Evolutionary conservation across 2,329 filamentous ascomycete genomes (phyloP).

Genomic region (Phyllosticta capitalensis): DNA sequence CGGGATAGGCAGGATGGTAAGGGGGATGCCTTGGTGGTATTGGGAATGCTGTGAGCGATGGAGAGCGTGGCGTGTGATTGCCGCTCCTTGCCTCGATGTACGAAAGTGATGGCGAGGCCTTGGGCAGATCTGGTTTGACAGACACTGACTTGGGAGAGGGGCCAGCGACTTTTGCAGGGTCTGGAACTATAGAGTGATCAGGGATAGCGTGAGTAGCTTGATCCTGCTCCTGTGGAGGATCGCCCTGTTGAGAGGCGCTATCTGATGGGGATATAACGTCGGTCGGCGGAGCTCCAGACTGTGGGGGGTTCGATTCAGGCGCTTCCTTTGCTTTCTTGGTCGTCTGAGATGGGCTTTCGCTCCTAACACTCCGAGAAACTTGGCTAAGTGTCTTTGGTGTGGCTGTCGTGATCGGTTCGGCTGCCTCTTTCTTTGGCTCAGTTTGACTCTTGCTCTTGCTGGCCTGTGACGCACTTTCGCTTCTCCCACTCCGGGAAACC

Average conservation of each 20-base stretch:
- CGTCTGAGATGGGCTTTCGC: background rate
- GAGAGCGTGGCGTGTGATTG: background rate
- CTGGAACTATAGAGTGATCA: background rate
- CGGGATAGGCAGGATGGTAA: constrained; percentile 23
- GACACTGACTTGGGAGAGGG: constrained; percentile 1
- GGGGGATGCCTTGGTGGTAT: background rate
- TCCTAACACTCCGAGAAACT: background rate
- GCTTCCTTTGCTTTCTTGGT: background rate
- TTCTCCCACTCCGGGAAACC: background rate
- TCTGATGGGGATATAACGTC: background rate
- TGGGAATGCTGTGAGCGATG: background rate
- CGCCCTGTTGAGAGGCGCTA: constrained; percentile 8
- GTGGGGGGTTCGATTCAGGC: background rate
- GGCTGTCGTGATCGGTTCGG: background rate
- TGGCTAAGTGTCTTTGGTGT: background rate
- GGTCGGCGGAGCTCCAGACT: background rate
- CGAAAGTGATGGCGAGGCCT: constrained; percentile 4
- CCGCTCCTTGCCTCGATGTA: constrained; percentile 6
- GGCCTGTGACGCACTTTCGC: background rate
- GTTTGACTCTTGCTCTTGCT: background rate
- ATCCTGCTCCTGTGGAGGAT: background rate
- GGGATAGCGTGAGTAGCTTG: constrained; percentile 1
- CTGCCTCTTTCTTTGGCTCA: background rate
- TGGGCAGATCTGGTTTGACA: background rate
- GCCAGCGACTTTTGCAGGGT: background rate